A percentile compares a stretch with the other conserved stretches of the same genome.
phyloP scores from a whole-genome alignment of 352 stramenopile species.

The Globisporangium iwayamae region DNA sequence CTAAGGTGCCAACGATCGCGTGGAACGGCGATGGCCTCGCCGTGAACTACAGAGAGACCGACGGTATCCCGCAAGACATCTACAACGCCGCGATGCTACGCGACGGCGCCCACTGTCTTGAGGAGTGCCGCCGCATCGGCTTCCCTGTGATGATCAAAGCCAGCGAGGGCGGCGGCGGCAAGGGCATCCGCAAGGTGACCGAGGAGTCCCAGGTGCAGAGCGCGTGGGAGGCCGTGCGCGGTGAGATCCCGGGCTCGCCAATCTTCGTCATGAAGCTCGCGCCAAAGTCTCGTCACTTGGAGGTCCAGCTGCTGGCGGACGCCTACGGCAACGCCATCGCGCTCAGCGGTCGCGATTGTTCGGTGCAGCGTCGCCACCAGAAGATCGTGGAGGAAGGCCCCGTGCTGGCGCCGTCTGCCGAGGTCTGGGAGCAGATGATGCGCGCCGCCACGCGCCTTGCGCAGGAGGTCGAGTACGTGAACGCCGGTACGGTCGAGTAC shows the following conservation, averaged over 20 bases:
- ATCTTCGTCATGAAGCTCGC: slow-evolving; percentile 99
- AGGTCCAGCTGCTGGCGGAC: slow-evolving; percentile 99
- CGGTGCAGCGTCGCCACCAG: slow-evolving; percentile 98
- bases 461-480: slow-evolving; percentile 98
- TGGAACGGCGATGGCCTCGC: slow-evolving; percentile 98
- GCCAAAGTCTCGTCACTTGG: slow-evolving; percentile 95
- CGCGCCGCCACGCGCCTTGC: slow-evolving; percentile 94
- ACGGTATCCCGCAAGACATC: slow-evolving; percentile 91
- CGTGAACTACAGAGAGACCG: slow-evolving; percentile 87
- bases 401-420: slow-evolving; percentile 88
- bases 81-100: slow-evolving; percentile 94
- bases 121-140: slow-evolving; percentile 94
- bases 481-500: slow-evolving; percentile 99
- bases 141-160: slow-evolving; percentile 99
- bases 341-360: slow-evolving; percentile 99
- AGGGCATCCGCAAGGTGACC: slow-evolving; percentile 97
- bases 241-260: slow-evolving; percentile 97
- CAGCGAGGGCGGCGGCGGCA: slow-evolving; percentile 97
- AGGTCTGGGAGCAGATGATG: slow-evolving; percentile 99
- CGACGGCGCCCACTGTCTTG: slow-evolving; percentile 90
- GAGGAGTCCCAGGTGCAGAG: slow-evolving; percentile 89
- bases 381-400: slow-evolving; percentile 99
- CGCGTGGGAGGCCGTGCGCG: slow-evolving; percentile 96
- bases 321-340: slow-evolving; percentile 98
- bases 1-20: slow-evolving; percentile 97